Base-by-base conservation (phyloP, 495 filamentous ascomycete species). In the Trypethelium eluteriae region DNA sequence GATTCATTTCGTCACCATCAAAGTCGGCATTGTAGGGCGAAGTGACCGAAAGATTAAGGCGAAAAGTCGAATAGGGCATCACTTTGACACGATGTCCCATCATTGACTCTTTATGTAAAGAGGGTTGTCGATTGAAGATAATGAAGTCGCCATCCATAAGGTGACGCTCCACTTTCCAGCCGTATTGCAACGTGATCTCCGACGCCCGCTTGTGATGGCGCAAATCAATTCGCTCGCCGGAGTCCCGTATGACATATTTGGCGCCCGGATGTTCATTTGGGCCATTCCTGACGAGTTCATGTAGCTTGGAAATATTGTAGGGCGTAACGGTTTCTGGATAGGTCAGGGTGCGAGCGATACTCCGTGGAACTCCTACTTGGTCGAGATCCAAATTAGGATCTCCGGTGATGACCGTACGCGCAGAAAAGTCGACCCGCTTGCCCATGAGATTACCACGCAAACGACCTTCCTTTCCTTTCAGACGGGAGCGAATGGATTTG, bases 1-100 rank as follows among this genome's bases (percentile, higher is more conserved):
- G 85, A 74, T 99, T 99, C 94, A 99, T 99, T 78, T 99, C 94
- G 77, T 99, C 94, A 70, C 94, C 94, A 74, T 99, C 94, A 74
- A 99, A 99, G 87, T 99, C 94, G 68, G 94, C 94, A 77, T 99
- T 99, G 80, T 99, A 99, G 1, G 94, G 94, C 50, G 92, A 93
- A 0, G 94, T 99, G 71, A 99, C 94, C 1, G 94, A 99, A 67
- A 99, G 77, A 72, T 99, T 99, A 34, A 99, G 83, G 39, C 94
- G 85, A 81, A 99, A 99, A 1, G 94, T 99, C 2, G 94, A 99
- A 76, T 93, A 99, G 0, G 94, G 94, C 94, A 99, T 96, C 50
- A 99, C 94, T 39, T 88, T 87, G 47, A 99, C 93, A 63, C 92
- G 86, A 79, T 99, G 94, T 77, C 90, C 94, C 94, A 99, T 99